A percentile compares a stretch with the other conserved stretches of the same genome.
Conservation (phyloP, 1,284 basidiomycete genomes). For the Ceratobasidium sp. region DNA sequence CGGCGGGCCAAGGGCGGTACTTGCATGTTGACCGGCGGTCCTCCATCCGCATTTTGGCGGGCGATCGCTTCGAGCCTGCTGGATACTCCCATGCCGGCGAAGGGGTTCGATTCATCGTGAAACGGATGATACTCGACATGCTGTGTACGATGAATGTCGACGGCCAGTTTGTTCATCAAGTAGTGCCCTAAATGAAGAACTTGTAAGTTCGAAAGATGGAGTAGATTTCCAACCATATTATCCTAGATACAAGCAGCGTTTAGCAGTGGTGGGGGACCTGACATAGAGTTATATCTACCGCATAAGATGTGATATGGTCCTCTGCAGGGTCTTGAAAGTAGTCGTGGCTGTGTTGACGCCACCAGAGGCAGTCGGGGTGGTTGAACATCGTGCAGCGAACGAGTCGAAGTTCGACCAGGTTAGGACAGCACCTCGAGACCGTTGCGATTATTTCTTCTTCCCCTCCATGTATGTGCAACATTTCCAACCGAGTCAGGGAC, state of each 20-base stretch:
- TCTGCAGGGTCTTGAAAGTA: too few relatives aligned
- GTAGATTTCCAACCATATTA: too few relatives aligned
- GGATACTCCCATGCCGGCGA: neutral
- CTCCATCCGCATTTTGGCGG: too few relatives aligned
- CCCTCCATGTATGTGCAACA: neutral
- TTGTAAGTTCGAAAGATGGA: neutral
- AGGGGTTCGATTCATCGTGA: neutral
- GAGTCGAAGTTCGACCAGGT: neutral
- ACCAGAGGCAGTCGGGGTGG: conserved; percentile 11
- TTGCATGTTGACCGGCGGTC: too few relatives aligned
- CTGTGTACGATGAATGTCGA: neutral
- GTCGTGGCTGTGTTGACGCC: too few relatives aligned
- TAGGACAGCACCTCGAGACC: neutral
- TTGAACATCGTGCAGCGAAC: conserved; percentile 9
- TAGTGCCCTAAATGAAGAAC: conserved; percentile 9
- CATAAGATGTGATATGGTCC: too few relatives aligned
- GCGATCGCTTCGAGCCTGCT: too few relatives aligned
- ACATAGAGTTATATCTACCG: neutral
- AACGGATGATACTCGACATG: neutral
- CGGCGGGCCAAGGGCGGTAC: too few relatives aligned
- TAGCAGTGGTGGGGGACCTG: too few relatives aligned
- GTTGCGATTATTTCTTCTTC: neutral
- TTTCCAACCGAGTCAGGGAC: neutral
- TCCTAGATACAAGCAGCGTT: too few relatives aligned
- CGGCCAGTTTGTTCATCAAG: neutral